Evolutionary conservation across 2,329 filamentous ascomycete species (phyloP), one percentile per base, ranked within the genome.

Genomic region (Clathrospora elynae): DNA sequence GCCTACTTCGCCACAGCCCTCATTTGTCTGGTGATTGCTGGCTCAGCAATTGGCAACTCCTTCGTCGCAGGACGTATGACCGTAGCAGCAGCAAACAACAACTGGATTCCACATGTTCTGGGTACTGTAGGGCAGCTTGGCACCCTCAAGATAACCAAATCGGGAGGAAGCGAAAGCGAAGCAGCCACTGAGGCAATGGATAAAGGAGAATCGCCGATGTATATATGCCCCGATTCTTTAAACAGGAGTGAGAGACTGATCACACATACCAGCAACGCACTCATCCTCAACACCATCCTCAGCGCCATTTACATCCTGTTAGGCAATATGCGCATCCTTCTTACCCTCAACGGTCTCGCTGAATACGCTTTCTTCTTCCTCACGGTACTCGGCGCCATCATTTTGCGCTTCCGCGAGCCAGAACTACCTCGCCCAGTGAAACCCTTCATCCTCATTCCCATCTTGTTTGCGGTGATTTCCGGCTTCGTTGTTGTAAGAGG

Each of bases 31-130:
- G 82, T 84, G 0, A 80, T 85, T 1, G 79, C 79, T 0, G 82
- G 82, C 9, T 83, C 82, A 1, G 70, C 84, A 0, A 74, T 84
- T 0, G 80, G 81, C 6, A 85, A 84, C 62, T 82, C 80, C 0
- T 85, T 85, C 51, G 80, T 85, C 1, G 79, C 78, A 0, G 79
- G 82, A 6, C 78, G 82, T 11, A 84, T 85, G 81, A 78, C 80
- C 0, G 81, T 85, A 1, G 79, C 82, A 2, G 82, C 82, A 4
- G 55, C 67, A 3, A 68, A 69, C 51, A 68, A 68, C 25, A 44
- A 32, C 29, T 68, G 61, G 64, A 59, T 67, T 20, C 66, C 65
- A 2, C 47, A 23, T 2, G 12, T 61, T 2, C 49, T 67, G 6
- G 59, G 60, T 14, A 66, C 55, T 2, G 59, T 67, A 3, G 61